Evolutionary conservation across 2,329 filamentous ascomycete species (phyloP).

Genomic region (Fusarium humuli): DNA sequence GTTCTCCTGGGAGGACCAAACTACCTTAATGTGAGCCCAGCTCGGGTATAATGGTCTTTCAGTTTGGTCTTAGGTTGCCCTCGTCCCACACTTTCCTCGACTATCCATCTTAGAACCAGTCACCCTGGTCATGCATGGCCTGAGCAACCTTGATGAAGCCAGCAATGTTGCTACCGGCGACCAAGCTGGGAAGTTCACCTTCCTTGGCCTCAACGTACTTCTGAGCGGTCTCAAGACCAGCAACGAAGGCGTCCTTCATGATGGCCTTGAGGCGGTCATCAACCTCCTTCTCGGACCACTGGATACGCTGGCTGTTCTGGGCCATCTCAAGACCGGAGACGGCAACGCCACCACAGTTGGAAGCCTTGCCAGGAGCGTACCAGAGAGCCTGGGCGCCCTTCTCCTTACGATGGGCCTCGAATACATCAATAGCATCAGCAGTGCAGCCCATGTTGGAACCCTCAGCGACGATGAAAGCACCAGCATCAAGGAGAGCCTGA

Average conservation of each 20-base stretch:
- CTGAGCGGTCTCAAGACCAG: constrained; percentile 88
- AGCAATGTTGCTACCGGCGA: constrained; percentile 96
- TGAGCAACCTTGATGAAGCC: constrained; percentile 96
- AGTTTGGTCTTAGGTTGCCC: constrained; percentile 18
- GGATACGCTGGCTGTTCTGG: constrained; percentile 90
- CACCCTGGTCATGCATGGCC: constrained; percentile 96
- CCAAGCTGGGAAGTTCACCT: constrained; percentile 87
- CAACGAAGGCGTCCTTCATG: constrained; percentile 94
- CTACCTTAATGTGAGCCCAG: constrained; percentile 41
- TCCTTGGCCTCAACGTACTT: constrained; percentile 84
- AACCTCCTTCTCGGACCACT: constrained; percentile 90
- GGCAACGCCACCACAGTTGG: constrained; percentile 97
- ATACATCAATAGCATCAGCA: constrained; percentile 91
- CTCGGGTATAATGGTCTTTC: constrained; percentile 40
- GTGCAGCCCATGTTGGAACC: constrained; percentile 99
- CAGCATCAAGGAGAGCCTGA: constrained; percentile 79
- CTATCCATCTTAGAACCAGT: constrained; percentile 73
- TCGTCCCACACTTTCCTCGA: constrained; percentile 9
- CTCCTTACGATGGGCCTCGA: constrained; percentile 81
- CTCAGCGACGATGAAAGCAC: constrained; percentile 89
- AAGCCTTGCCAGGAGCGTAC: constrained; percentile 97
- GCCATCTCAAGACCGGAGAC: constrained; percentile 99
- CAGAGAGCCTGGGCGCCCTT: constrained; percentile 80
- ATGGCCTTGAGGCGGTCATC: constrained; percentile 91
- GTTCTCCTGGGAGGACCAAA: constrained; percentile 9